Evolutionary conservation across 176 grass and related monocot genomes (phyloP).

Genomic region (Aegilops speltoides): DNA sequence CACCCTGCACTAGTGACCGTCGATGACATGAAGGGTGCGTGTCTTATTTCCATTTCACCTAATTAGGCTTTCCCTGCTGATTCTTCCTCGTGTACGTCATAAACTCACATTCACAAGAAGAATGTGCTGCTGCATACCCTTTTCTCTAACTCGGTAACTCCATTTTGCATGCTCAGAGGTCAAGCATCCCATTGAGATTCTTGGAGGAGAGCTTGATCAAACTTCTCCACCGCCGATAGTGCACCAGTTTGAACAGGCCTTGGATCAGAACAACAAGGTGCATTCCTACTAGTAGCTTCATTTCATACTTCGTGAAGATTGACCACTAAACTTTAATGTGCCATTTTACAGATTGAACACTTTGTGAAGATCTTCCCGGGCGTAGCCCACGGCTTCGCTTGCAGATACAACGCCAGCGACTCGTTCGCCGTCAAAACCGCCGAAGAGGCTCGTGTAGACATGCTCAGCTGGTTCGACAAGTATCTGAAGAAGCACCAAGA

Average conservation of each 20-base stretch:
- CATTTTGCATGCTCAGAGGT: constrained; percentile 26
- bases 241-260: constrained; percentile 42
- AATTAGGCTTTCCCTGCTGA: not conserved
- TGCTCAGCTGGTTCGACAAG: constrained; percentile 53
- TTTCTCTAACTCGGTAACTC: not conserved
- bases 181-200: constrained; percentile 44
- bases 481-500: constrained; percentile 25
- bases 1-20: constrained; percentile 56
- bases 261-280: constrained; percentile 39
- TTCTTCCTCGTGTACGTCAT: not conserved
- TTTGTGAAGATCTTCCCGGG: constrained; percentile 58
- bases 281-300: not conserved
- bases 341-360: constrained; percentile 39
- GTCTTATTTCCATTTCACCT: not conserved
- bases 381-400: constrained; percentile 43
- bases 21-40: constrained; percentile 59
- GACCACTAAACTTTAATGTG: not conserved
- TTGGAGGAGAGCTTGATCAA: constrained; percentile 45
- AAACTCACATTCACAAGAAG: not conserved
- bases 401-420: constrained; percentile 42
- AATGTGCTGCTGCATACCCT: not conserved
- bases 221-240: constrained; percentile 40
- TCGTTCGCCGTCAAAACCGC: constrained; percentile 38
- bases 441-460: constrained; percentile 45
- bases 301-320: not conserved